A percentile compares a stretch with the other conserved stretches of the same genome.
Evolutionary conservation across 441 rosid species (phyloP).

Genomic region (Erodium trifolium): DNA sequence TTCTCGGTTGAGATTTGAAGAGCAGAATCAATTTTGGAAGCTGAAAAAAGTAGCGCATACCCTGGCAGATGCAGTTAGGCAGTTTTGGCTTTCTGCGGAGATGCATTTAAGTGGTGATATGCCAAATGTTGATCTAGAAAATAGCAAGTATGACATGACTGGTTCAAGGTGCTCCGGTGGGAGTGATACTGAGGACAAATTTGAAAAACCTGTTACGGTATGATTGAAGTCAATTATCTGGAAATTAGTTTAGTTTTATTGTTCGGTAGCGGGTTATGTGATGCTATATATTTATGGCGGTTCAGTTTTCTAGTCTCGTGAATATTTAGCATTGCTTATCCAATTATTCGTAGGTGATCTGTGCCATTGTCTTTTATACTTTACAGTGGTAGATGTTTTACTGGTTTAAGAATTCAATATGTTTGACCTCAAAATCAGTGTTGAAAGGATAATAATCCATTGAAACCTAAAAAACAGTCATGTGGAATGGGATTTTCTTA

Average conservation of each 20-base stretch:
- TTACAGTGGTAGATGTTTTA: not conserved
- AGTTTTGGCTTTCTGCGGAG: slow-evolving; percentile 82
- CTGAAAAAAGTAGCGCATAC: slow-evolving; percentile 56
- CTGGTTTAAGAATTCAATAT: not conserved
- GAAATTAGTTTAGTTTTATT: not conserved
- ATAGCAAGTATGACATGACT: slow-evolving; percentile 30
- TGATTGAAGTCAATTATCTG: slow-evolving; percentile 17
- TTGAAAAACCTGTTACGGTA: slow-evolving; percentile 38
- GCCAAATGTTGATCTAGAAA: slow-evolving; percentile 26
- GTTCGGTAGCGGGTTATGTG: not conserved
- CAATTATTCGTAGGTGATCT: not conserved
- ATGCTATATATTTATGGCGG: not conserved
- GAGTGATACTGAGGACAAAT: slow-evolving; percentile 37
- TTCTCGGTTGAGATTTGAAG: slow-evolving; percentile 53
- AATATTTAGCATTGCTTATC: not conserved
- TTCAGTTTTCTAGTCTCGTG: not conserved
- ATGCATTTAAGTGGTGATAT: slow-evolving; percentile 27
- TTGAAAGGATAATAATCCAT: not conserved
- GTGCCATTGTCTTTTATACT: not conserved
- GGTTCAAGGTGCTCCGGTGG: slow-evolving; percentile 23
- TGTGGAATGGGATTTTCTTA: not conserved
- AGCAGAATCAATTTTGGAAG: slow-evolving; percentile 42
- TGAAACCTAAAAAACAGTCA: not conserved
- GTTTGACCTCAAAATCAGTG: not conserved
- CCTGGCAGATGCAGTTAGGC: slow-evolving; percentile 75